phyloP scores from a whole-genome alignment of 257 asterid species.

The Anisodus tanguticus region DNA sequence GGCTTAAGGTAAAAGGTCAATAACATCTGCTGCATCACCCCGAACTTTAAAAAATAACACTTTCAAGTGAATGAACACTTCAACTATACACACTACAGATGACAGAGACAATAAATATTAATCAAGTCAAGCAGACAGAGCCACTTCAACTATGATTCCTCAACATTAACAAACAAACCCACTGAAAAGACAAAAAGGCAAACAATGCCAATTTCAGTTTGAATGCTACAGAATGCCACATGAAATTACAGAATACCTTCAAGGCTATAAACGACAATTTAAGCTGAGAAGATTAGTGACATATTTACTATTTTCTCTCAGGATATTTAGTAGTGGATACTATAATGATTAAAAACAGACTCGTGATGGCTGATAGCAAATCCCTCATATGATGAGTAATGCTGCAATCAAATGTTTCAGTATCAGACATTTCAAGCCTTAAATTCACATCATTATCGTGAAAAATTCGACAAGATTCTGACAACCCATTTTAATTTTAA shows the following conservation, averaged over 20 bases:
- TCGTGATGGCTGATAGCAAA: not conserved
- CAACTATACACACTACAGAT: not conserved
- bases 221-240: conserved; percentile 1
- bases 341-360: not conserved
- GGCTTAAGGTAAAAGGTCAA: not conserved
- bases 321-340: not conserved
- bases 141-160: conserved; percentile 4
- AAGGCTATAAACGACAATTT: not conserved
- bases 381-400: not conserved
- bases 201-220: not conserved
- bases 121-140: not conserved
- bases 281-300: not conserved
- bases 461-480: not conserved
- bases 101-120: not conserved
- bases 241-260: conserved; percentile 20
- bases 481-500: not conserved
- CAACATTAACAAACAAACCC: not conserved
- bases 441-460: conserved; percentile 10
- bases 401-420: conserved; percentile 11
- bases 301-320: not conserved
- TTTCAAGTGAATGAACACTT: not conserved
- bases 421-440: conserved; percentile 4
- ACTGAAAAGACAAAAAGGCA: conserved; percentile 19
- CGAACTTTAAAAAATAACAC: not conserved
- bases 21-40: conserved; percentile 2